These are phyloP conservation scores for Alternaria sp. DNA, from an alignment of 2,329 filamentous ascomycete species.

Conservation along the genomic window DNA sequence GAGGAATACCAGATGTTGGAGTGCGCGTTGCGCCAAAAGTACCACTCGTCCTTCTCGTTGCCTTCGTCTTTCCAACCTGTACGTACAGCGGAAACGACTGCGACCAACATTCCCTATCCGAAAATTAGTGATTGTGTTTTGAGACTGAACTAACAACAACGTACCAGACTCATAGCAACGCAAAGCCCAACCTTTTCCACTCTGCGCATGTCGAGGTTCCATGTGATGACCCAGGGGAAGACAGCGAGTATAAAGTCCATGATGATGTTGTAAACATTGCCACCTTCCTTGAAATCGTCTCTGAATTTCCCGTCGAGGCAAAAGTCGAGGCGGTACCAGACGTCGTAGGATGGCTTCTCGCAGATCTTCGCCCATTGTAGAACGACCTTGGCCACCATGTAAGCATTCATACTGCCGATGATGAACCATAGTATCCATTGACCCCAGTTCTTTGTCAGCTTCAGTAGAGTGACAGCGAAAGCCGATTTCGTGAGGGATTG, in stretches of 20 bases:
- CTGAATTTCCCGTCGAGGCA: conserved; percentile 53
- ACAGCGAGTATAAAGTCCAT: conserved; percentile 63
- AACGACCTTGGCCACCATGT: conserved; percentile 59
- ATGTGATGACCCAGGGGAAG: conserved; percentile 62
- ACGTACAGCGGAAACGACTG: conserved; percentile 59
- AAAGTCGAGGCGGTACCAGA: conserved; percentile 59
- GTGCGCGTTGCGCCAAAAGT: conserved; percentile 60
- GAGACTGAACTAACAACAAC: not conserved
- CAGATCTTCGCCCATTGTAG: conserved; percentile 61
- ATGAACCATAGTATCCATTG: conserved; percentile 59
- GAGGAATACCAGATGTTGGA: conserved; percentile 61
- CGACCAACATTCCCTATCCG: conserved; percentile 56
- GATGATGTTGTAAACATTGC: conserved; percentile 63
- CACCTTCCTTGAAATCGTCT: conserved; percentile 59
- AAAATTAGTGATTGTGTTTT: conserved; percentile 5
- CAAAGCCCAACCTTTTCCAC: conserved; percentile 62
- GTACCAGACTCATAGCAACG: conserved; percentile 58
- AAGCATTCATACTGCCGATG: conserved; percentile 59
- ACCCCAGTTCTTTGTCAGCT: conserved; percentile 57
- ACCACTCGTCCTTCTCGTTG: conserved; percentile 56
- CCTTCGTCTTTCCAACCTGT: conserved; percentile 60
- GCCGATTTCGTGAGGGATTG: conserved; percentile 51
- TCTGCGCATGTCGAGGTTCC: conserved; percentile 58
- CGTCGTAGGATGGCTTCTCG: conserved; percentile 53
- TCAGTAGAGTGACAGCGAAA: conserved; percentile 52